Evolutionary conservation across 2,329 filamentous ascomycete genomes (phyloP).

Genomic region (Cladosporium sp.): DNA sequence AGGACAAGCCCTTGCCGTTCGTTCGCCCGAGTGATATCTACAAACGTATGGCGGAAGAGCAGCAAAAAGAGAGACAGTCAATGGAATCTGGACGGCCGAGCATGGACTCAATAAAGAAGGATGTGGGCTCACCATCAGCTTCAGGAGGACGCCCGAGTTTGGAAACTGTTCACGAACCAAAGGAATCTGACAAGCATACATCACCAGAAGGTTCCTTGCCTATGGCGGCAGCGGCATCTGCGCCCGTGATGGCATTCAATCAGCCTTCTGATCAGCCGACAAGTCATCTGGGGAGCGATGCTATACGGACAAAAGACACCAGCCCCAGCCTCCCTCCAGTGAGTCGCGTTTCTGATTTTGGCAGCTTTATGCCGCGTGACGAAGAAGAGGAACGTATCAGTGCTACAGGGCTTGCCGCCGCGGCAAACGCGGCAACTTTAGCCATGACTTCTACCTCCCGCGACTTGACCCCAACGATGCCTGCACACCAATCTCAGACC

Average conservation of each 20-base stretch:
- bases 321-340: slow-evolving; percentile 39
- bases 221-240: background rate
- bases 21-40: slow-evolving; percentile 75
- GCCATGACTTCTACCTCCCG: background rate
- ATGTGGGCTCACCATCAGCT: slow-evolving; percentile 4
- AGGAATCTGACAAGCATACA: background rate
- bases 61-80: slow-evolving; percentile 52
- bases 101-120: slow-evolving; percentile 44
- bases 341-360: slow-evolving; percentile 41
- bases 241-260: background rate
- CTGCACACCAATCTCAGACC: background rate
- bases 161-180: slow-evolving; percentile 13
- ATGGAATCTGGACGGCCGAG: slow-evolving; percentile 56
- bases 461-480: background rate
- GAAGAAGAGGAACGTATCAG: slow-evolving; percentile 8
- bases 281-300: background rate
- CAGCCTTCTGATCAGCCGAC: background rate
- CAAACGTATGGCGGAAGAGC: slow-evolving; percentile 65
- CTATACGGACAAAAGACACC: slow-evolving; percentile 25
- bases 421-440: background rate
- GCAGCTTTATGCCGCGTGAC: slow-evolving; percentile 27
- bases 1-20: slow-evolving; percentile 57
- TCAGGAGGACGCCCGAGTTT: slow-evolving; percentile 11
- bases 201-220: background rate
- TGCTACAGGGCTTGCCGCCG: slow-evolving; percentile 6